A percentile compares a stretch with the other conserved stretches of the same genome.
phyloP scores from a whole-genome alignment of 169 alveolate species.

The Cryptosporidium tyzzeri region DNA sequence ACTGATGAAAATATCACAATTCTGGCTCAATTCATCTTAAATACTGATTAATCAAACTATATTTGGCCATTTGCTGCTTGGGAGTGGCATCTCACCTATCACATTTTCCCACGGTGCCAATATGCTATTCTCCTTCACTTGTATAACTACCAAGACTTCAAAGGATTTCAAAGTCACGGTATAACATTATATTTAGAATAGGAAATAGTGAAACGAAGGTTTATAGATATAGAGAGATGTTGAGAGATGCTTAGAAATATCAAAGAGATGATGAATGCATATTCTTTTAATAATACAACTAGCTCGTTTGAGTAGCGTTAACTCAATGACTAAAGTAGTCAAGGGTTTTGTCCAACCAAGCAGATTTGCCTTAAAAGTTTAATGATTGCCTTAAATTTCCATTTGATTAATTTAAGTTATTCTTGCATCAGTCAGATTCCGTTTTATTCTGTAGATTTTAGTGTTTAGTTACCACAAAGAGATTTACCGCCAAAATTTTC shows the following conservation, averaged over 20 bases:
- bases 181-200: not conserved
- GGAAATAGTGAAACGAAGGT: not conserved
- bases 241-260: not conserved
- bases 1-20: not conserved
- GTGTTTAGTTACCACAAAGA: not conserved
- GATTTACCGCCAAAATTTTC: not conserved
- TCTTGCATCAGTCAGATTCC: not conserved
- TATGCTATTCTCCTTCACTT: not conserved
- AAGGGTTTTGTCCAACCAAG: slow-evolving; percentile 12
- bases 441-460: not conserved
- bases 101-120: not conserved
- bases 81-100: slow-evolving; percentile 7
- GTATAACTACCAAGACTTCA: not conserved
- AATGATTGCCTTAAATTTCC: slow-evolving; percentile 5
- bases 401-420: not conserved
- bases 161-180: too few species aligned
- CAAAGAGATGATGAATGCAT: not conserved
- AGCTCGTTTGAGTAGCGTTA: not conserved
- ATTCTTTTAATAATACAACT: not conserved
- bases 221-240: not conserved
- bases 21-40: slow-evolving; percentile 6
- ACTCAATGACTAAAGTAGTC: not conserved
- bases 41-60: slow-evolving; percentile 6
- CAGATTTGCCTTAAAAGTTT: not conserved
- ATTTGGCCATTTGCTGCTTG: slow-evolving; percentile 12